A percentile compares a stretch with the other conserved stretches of the same genome.
phyloP scores from a whole-genome alignment of 2,329 filamentous ascomycete genomes.

The Diplodia corticola region DNA sequence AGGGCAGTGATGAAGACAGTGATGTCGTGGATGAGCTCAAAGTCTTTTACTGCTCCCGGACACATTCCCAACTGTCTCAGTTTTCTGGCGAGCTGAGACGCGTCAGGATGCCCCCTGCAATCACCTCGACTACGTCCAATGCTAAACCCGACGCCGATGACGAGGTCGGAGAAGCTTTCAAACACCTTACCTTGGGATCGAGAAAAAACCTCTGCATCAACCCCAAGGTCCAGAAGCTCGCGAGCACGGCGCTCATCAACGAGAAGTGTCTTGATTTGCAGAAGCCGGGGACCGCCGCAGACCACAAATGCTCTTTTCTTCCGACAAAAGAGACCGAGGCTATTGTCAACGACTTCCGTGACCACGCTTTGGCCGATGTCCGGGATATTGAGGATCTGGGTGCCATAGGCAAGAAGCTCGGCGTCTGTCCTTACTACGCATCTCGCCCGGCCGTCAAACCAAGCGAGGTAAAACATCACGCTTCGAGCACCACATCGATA shows the following conservation, averaged over 20 bases:
- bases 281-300: constrained; percentile 62
- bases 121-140: constrained; percentile 48
- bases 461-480: constrained; percentile 59
- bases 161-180: constrained; percentile 62
- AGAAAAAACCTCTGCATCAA: constrained; percentile 91
- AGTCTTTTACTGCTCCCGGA: constrained; percentile 90
- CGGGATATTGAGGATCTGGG: constrained; percentile 93
- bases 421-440: constrained; percentile 95
- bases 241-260: constrained; percentile 77
- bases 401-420: constrained; percentile 71
- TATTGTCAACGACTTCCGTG: constrained; percentile 77
- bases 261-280: constrained; percentile 91
- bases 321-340: constrained; percentile 74
- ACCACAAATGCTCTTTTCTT: constrained; percentile 73
- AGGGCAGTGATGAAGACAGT: constrained; percentile 46
- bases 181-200: constrained; percentile 80
- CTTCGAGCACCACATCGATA: no score
- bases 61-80: constrained; percentile 87
- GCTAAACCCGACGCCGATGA: constrained; percentile 29
- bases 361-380: constrained; percentile 78
- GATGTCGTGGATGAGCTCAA: constrained; percentile 68
- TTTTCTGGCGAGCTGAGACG: constrained; percentile 81
- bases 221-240: constrained; percentile 70
- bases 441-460: constrained; percentile 78
- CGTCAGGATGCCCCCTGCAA: constrained; percentile 72